Evolutionary conservation across 169 alveolate species (phyloP).

Genomic region (Plasmodium inui): DNA sequence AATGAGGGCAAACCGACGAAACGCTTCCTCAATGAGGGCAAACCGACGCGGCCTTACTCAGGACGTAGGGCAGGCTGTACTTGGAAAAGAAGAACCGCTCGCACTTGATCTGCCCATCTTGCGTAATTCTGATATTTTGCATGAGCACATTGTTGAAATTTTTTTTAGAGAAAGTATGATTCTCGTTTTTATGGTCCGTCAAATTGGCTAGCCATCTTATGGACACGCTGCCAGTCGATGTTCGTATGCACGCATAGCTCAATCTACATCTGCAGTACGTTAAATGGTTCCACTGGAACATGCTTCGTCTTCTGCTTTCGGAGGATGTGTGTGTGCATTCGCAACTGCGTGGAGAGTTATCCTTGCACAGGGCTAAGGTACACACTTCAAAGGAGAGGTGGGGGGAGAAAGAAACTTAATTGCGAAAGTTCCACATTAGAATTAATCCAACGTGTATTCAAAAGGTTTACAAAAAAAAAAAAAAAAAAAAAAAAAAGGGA

Average conservation of each 20-base stretch:
- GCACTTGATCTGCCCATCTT: slow-evolving; percentile 36
- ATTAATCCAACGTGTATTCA: background rate
- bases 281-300: slow-evolving; percentile 26
- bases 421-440: background rate
- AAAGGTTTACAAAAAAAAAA: background rate
- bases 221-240: background rate
- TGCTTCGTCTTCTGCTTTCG: slow-evolving; percentile 1
- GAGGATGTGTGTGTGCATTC: background rate
- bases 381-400: background rate
- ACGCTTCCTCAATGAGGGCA: background rate
- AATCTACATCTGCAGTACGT: slow-evolving; percentile 15
- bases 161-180: slow-evolving; percentile 34
- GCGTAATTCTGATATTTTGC: slow-evolving; percentile 56
- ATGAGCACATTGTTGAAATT: slow-evolving; percentile 55
- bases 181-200: slow-evolving; percentile 30
- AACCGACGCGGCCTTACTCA: slow-evolving; percentile 11
- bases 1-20: background rate
- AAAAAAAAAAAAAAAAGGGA: background rate
- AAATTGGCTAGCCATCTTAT: slow-evolving; percentile 12
- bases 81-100: slow-evolving; percentile 37
- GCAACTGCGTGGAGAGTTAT: background rate
- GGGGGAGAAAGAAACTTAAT: background rate
- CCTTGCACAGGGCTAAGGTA: background rate
- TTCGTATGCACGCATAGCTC: background rate
- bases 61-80: slow-evolving; percentile 39